Evolutionary conservation across 805 yeast species (phyloP).

Genomic region (Hyphopichia homilentoma): DNA sequence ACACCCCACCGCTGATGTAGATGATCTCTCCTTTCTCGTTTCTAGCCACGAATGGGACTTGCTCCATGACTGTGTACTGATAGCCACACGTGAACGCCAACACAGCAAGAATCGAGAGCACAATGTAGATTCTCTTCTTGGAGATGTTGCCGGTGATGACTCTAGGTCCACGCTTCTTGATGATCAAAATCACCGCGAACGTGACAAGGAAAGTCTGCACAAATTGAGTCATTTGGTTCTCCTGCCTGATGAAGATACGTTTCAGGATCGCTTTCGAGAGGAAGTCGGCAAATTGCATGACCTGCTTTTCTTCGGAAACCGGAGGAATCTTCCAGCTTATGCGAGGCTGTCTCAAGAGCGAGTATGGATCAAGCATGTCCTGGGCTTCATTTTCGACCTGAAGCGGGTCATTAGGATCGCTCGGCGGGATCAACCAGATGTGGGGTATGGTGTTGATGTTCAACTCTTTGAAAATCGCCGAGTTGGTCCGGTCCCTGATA

Average conservation of each 20-base stretch:
- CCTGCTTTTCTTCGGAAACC: constrained; percentile 31
- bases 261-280: constrained; percentile 44
- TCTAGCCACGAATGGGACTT: constrained; percentile 59
- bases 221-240: constrained; percentile 40
- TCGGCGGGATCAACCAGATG: constrained; percentile 63
- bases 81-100: constrained; percentile 56
- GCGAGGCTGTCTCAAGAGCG: constrained; percentile 25
- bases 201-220: constrained; percentile 43
- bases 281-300: constrained; percentile 51
- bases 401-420: constrained; percentile 12
- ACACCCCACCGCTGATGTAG: constrained; percentile 59
- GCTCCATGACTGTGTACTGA: constrained; percentile 57
- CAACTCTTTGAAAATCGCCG: constrained; percentile 36
- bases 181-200: constrained; percentile 39
- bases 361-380: constrained; percentile 13
- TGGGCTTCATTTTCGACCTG: constrained; percentile 14
- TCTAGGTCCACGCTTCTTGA: constrained; percentile 46
- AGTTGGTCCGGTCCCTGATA: constrained; percentile 38
- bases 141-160: constrained; percentile 13
- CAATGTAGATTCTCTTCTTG: constrained; percentile 20
- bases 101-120: constrained; percentile 35
- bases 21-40: constrained; percentile 49
- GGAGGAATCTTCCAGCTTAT: constrained; percentile 35
- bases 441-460: constrained; percentile 56
- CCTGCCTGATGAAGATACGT: constrained; percentile 39